Evolutionary conservation across 2,329 filamentous ascomycete genomes (phyloP), one percentile per base, ranked within the genome.

Genomic region (Colletotrichum aenigma): DNA sequence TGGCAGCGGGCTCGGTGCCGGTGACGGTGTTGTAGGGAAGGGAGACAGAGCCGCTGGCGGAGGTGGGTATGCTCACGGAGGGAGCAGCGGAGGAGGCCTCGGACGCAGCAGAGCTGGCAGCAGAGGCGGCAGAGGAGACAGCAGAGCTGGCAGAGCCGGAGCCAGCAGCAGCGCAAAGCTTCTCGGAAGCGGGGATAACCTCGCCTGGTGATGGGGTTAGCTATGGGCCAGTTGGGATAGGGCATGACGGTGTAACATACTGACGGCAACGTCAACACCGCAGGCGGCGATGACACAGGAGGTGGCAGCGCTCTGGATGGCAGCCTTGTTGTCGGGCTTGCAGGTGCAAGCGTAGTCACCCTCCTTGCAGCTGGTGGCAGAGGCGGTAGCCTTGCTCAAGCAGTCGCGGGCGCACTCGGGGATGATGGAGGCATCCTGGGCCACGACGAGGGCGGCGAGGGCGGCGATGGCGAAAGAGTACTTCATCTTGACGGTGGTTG

Each of bases 321-420:
- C 68, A 38, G 77, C 74, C 78, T 86, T 82, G 82, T 81, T 80
- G 72, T 81, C 76, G 79, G 84, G 82, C 79, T 84, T 76, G 74
- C 86, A 87, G 56, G 78, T 66, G 74, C 79, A 80, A 36, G 66
- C 32, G 73, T 80, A 79, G 80, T 87, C 85, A 71, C 79, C 79
- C 38, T 65, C 77, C 15, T 75, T 62, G 80, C 85, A 87, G 61
- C 56, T 70, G 75, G 83, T 84, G 76, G 81, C 76, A 70, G 77
- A 76, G 38, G 64, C 67, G 78, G 85, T 79, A 74, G 83, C 81
- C 4, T 79, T 71, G 78, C 81, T 78, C 43, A 87, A 80, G 81
- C 85, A 87, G 52, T 81, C 68, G n/a, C 81, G 58, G 43, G 86
- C 84, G 78, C 86, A 87, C 71, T 75, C 66, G 78, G 86, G 86